These are phyloP conservation scores for Fusarium domesticum DNA, from an alignment of 2,329 filamentous ascomycete genomes.

Conservation along the genomic window DNA sequence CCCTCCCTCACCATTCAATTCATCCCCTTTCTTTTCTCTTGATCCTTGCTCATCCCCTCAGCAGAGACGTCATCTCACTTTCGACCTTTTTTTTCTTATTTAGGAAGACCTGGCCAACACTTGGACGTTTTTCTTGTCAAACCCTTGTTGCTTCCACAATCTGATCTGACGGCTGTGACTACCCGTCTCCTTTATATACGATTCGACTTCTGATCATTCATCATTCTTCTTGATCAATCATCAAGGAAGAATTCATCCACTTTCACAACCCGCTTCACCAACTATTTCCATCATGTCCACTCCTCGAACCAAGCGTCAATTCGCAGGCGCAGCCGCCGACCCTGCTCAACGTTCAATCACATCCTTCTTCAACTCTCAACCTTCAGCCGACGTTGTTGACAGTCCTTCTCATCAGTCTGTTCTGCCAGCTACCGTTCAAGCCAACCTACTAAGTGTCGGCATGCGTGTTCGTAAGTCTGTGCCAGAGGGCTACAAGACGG, in stretches of 20 bases:
- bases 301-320: conserved; percentile 58
- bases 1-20: conserved; percentile 6
- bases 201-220: no score
- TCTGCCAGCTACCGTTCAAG: conserved; percentile 66
- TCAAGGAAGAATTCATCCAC: background rate
- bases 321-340: conserved; percentile 58
- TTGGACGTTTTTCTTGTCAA: conserved; percentile 2
- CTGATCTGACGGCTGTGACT: background rate
- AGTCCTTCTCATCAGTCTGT: conserved; percentile 40
- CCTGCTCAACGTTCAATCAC: conserved; percentile 61
- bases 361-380: conserved; percentile 53
- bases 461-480: conserved; percentile 94
- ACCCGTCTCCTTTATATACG: background rate
- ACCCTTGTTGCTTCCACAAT: conserved; percentile 1
- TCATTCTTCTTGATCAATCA: background rate
- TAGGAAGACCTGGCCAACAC: background rate
- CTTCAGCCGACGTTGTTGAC: conserved; percentile 29
- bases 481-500: conserved; percentile 88
- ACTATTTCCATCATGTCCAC: conserved; percentile 45
- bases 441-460: conserved; percentile 84
- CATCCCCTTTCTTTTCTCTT: background rate
- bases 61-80: conserved; percentile 17
- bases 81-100: background rate
- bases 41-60: conserved; percentile 15
- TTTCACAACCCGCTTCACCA: background rate